Evolutionary conservation across 2,329 filamentous ascomycete species (phyloP), one percentile per base, ranked within the genome.

Genomic region (Pseudovirgaria hyperparasitica): DNA sequence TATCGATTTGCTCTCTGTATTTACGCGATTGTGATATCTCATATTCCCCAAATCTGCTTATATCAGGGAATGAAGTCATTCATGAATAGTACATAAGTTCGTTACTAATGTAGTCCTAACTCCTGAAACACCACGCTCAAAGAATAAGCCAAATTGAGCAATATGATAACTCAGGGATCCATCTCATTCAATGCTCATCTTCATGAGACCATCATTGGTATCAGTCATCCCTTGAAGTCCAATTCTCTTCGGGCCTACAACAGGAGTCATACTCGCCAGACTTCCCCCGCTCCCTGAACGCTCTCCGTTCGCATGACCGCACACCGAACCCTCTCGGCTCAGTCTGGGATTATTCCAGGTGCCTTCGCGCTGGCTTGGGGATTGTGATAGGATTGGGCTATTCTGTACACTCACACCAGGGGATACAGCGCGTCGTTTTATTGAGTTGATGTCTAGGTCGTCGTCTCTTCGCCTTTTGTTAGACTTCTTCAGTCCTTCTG

Each of bases 191-290:
- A 94, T 93, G 53, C 82, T 93, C 81, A 96, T 90, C 43, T 87
- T 85, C 78, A 93, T 93, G 38, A 94, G 65, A 2, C 85, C 82
- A 51, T 94, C 87, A 48, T 84, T 84, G n/a, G 87, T 87, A 54
- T 94, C 87, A 11, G 72, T 79, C 86, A 96, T 94, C 1, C 86
- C 84, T 55, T 94, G 86, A 40, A 92, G 53, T 35, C 40, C 49
- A 66, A 55, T 39, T 28, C 50, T 45, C 69, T 40, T 65, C 59
- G 26, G 60, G 42, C 39, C 63, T 60, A 40, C 19, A 1, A 44
- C 48, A 3, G 54, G 54, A 4, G 51, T 54, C 41, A 54, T 46
- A 31, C 37, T 46, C 34, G 61, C 52, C 8, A 68, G 63, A 30
- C 65, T 67, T 6, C 62, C 57, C 20, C 54, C 51, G 28, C 60